phyloP scores from a whole-genome alignment of 768 basidiomycete species.

The Galerina marginata region DNA sequence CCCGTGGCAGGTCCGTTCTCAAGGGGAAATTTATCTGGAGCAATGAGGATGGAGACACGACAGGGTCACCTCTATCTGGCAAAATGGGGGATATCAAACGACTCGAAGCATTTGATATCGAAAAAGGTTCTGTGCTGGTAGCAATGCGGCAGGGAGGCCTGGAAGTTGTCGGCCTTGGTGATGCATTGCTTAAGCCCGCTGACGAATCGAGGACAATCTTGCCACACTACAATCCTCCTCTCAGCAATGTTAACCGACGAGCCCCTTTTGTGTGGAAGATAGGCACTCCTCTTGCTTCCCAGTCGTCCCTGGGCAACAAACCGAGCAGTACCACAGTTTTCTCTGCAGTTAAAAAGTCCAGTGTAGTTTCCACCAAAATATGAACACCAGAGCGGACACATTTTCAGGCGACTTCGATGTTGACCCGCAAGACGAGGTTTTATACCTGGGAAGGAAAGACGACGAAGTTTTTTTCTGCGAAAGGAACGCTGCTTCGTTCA shows the following conservation, averaged over 20 bases:
- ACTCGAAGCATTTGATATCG: conserved; percentile 81
- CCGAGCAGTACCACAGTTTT: conserved; percentile 13
- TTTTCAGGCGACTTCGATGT: conserved; percentile 55
- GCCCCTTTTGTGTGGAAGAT: conserved; percentile 85
- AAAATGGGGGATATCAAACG: conserved; percentile 85
- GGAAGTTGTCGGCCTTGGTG: conserved; percentile 80
- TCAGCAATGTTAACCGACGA: conserved; percentile 68
- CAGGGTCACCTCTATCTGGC: conserved; percentile 36
- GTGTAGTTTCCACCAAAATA: conserved; percentile 54
- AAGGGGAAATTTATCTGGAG: conserved; percentile 85
- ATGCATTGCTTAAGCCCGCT: conserved; percentile 79
- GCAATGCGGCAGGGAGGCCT: conserved; percentile 88
- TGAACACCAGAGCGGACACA: conserved; percentile 58
- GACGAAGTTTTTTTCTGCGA: conserved; percentile 86
- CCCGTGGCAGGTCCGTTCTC: conserved; percentile 83
- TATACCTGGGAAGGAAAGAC: conserved; percentile 78
- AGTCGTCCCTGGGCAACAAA: conserved; percentile 22
- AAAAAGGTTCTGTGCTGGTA: conserved; percentile 76
- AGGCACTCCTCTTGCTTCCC: conserved; percentile 65
- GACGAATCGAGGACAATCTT: conserved; percentile 76
- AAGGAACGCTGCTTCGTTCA: conserved; percentile 72
- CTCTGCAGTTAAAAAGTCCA: conserved; percentile 23
- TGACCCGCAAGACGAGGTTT: conserved; percentile 70
- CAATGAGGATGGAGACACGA: conserved; percentile 59
- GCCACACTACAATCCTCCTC: conserved; percentile 72